Conservation (phyloP, 768 basidiomycete species). For the Mycena capillaripes region DNA sequence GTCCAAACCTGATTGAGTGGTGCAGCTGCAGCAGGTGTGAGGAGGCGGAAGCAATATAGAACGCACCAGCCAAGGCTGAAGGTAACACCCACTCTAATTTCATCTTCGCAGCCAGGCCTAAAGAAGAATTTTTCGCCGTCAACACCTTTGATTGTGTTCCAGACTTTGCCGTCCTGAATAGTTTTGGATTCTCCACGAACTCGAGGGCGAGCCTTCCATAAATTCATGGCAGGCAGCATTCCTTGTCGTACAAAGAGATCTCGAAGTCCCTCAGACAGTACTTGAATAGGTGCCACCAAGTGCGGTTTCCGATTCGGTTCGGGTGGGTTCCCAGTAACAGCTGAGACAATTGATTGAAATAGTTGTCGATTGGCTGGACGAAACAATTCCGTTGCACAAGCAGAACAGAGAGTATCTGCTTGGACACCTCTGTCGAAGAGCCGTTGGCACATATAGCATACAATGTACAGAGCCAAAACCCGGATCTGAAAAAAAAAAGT, state of each 20-base stretch:
- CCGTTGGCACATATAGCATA: not conserved
- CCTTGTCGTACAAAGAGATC: not conserved
- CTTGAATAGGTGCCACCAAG: not conserved
- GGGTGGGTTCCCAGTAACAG: not conserved
- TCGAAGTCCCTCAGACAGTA: not conserved
- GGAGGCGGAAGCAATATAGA: not conserved
- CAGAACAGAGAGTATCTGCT: not conserved
- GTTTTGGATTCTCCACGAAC: not conserved
- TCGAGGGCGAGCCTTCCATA: not conserved
- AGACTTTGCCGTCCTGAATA: not conserved
- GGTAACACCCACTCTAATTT: not conserved
- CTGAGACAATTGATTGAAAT: not conserved
- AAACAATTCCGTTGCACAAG: not conserved
- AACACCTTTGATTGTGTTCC: not conserved
- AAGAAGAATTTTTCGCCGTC: not conserved
- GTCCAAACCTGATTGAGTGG: conserved; percentile 24
- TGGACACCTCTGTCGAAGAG: not conserved
- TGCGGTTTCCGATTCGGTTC: not conserved
- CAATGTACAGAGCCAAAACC: too few relatives aligned
- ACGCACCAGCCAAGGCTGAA: conserved; percentile 1
- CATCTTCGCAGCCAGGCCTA: not conserved
- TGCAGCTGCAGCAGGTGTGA: not conserved
- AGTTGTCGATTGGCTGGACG: not conserved
- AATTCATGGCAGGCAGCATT: not conserved
- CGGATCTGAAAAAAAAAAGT: too few relatives aligned